Conservation (phyloP, 2,329 filamentous ascomycete genomes). For the Colletotrichum sp. region DNA sequence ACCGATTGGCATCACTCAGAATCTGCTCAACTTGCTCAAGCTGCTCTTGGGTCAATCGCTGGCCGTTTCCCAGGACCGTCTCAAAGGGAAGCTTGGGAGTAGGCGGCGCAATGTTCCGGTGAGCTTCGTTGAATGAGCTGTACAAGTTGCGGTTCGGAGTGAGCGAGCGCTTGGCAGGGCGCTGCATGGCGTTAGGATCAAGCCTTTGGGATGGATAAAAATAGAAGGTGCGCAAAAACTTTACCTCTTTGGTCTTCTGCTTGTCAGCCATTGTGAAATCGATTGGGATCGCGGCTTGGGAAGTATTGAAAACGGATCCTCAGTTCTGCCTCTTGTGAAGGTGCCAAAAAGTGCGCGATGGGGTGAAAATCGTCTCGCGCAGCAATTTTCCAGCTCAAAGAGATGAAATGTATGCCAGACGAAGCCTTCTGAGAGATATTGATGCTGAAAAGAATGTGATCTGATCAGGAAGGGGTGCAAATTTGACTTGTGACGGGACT, state of each 20-base stretch:
- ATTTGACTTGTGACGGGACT: neutral
- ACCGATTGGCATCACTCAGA: neutral
- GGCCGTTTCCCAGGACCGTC: neutral
- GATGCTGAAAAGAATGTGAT: neutral
- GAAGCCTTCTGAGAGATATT: neutral
- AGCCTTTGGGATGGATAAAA: neutral
- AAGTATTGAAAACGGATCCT: neutral
- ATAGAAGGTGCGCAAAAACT: neutral
- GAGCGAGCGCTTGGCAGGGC: constrained; percentile 7
- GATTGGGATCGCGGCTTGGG: no score
- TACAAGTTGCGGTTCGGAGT: constrained; percentile 18
- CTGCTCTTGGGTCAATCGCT: constrained; percentile 2
- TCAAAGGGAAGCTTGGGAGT: neutral
- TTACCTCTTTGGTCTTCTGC: neutral
- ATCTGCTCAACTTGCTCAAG: constrained; percentile 13
- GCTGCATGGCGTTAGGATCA: neutral
- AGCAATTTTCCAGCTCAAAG: neutral
- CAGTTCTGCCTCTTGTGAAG: neutral
- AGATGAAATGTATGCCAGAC: neutral
- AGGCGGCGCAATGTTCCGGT: constrained; percentile 11
- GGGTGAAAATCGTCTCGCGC: neutral
- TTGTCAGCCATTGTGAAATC: neutral
- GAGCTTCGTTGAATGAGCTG: constrained; percentile 16
- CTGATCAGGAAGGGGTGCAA: neutral
- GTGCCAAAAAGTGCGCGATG: no score